Evolutionary conservation across 257 asterid genomes (phyloP), one percentile per base, ranked within the genome.

Genomic region (Solanum bukasovii): DNA sequence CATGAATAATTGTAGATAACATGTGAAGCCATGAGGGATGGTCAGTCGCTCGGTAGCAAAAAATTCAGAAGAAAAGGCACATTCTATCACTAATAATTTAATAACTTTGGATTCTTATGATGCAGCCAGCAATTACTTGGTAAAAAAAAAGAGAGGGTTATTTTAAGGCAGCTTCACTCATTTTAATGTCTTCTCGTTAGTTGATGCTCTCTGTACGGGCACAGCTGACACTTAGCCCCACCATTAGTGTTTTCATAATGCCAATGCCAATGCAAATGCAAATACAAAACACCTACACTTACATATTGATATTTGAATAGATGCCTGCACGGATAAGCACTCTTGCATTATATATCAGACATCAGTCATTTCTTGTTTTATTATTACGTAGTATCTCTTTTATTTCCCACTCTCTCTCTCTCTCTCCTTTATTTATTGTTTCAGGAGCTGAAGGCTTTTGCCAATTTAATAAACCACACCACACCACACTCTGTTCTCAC

Each of bases 11-110:
- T 40, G 35, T 13, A 63, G 27, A 63, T 67, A 92, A 90, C 98
- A 94, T 96, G 98, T 96, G 98, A 96, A 86, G 87, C 86, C 94
- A 94, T 92, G 94, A 92, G 91, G 91, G 84, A 16, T 87, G 85
- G 94, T 92, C 98, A 93, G 94, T 56, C 37, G 35, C 37, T 5
- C 52, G 23, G 71, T 29, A 29, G 31, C 37, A 84, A 37, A 46
- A n/a, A 18, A 6, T 52, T 83, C 59, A 59, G 25, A 42, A 84
- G 21, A 84, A 56, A 23, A 84, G 35, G 37, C 75, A 88, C 92
- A 91, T 93, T 89, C 91, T 91, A 75, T 33, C 44, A 70, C 83
- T 29, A 31, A 86, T 89, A 88, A 85, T 31, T 91, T 85, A 88
- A 52, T 25, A 88, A 82, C 92, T 87, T 91, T 91, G 93, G 94